Evolutionary conservation across 257 asterid species (phyloP), one percentile per base, ranked within the genome.

Genomic region (Solanum rostratum): DNA sequence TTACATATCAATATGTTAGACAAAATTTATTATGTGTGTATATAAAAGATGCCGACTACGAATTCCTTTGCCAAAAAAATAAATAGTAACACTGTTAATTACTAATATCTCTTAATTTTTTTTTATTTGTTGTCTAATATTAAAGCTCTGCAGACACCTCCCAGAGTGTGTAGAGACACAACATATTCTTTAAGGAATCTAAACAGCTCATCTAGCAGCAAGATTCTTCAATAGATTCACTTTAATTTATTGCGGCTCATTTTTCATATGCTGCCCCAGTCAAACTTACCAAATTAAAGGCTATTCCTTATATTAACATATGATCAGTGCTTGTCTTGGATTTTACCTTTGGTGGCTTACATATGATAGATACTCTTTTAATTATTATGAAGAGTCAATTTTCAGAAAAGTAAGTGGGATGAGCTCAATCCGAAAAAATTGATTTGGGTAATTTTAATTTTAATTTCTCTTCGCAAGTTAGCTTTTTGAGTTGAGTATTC

Each of bases 221-320:
- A 88, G 91, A 89, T 88, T 90, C 92, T 63, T 69, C 83, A 66
- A n/a, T n/a, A 74, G 86, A 88, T 90, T 87, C 88, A 62, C 83
- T 81, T 73, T n/a, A n/a, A n/a, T n/a, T n/a, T 66, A 70, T 89
- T 87, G 88, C 90, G 87, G 88, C 90, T 85, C 74, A 45, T 71
- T 84, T 57, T 80, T 57, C 41, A 18, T 13, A 1, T 74, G 52
- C 82, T 45, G 33, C 10, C 41, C 13, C 66, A 52, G 24, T 52
- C 30, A 50, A 79, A 53, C 52, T 29, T 76, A 46, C 62, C 24
- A 18, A 12, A 24, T 41, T n/a, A 18, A 24, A 24, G 24, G 69
- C 52, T 18, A 41, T 13, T 41, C 11, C 30, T 68, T 68, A 18
- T 18, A 68, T 41, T 41, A 41, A 5, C 33, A 20, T 70, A 65